Percentiles rank a stretch among this genome's conserved stretches.
Conservation (phyloP, 2,329 filamentous ascomycete species). For the Sclerotinia subarctica region DNA sequence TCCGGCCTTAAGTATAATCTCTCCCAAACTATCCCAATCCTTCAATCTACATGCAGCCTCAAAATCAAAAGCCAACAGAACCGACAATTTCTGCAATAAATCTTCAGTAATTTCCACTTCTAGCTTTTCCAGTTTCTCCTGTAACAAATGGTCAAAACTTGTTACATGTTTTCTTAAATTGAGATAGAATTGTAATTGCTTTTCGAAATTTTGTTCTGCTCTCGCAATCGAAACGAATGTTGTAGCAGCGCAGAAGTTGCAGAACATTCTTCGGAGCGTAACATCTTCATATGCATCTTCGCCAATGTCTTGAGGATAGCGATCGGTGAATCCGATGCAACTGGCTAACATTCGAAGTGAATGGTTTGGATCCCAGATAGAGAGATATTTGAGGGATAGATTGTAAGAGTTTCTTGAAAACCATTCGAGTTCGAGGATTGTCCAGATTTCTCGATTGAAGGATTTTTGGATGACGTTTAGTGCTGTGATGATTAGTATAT, state of each 20-base stretch:
- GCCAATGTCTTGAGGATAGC: constrained; percentile 49
- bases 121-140: constrained; percentile 42
- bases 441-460: constrained; percentile 48
- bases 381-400: constrained; percentile 61
- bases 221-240: constrained; percentile 52
- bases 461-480: constrained; percentile 42
- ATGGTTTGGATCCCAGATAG: constrained; percentile 51
- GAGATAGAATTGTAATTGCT: constrained; percentile 59
- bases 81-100: constrained; percentile 59
- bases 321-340: constrained; percentile 51
- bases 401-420: constrained; percentile 83
- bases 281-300: constrained; percentile 47
- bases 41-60: constrained; percentile 68
- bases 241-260: constrained; percentile 63
- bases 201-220: constrained; percentile 48
- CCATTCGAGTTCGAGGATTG: constrained; percentile 70
- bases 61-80: constrained; percentile 73
- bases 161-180: constrained; percentile 58
- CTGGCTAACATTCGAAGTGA: constrained; percentile 55
- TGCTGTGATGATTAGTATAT: constrained; percentile 27
- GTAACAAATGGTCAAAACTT: constrained; percentile 51
- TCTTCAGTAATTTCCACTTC: constrained; percentile 49
- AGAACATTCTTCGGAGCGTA: constrained; percentile 60
- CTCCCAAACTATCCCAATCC: constrained; percentile 62
- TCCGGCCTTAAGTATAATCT: constrained; percentile 54